Evolutionary conservation across 768 basidiomycete genomes (phyloP).

Genomic region (Asterophora parasitica): DNA sequence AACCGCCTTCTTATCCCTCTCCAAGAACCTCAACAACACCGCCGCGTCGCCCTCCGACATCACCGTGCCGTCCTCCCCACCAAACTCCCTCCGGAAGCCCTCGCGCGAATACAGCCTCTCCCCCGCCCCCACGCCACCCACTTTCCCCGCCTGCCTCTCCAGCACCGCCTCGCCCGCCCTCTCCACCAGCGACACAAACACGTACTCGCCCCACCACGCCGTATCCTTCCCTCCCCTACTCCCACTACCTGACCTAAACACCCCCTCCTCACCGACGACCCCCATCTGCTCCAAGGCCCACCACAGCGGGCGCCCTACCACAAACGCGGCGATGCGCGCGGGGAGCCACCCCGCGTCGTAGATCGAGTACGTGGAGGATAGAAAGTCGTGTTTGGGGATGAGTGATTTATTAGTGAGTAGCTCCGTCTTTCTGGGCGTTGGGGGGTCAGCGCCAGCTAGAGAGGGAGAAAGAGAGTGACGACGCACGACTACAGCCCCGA

Average conservation of each 20-base stretch:
- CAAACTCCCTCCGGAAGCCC: conserved; percentile 59
- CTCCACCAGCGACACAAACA: conserved; percentile 61
- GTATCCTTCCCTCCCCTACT: conserved; percentile 34
- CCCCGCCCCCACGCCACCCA: conserved; percentile 42
- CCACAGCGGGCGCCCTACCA: conserved; percentile 78
- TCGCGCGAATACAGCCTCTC: conserved; percentile 60
- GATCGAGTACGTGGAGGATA: conserved; percentile 52
- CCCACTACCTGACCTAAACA: too few species aligned
- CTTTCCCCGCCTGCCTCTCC: conserved; percentile 35
- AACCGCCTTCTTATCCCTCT: conserved; percentile 66
- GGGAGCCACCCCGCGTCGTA: conserved; percentile 69
- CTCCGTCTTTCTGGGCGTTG: conserved; percentile 74
- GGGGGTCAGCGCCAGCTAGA: too few species aligned
- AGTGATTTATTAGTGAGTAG: conserved; percentile 42
- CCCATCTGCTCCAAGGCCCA: conserved; percentile 83
- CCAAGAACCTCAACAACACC: conserved; percentile 71
- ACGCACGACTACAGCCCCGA: conserved; percentile 74
- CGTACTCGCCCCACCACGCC: conserved; percentile 66
- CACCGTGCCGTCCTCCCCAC: conserved; percentile 31
- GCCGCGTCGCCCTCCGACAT: conserved; percentile 55
- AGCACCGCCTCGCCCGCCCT: conserved; percentile 56
- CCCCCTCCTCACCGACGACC: conserved; percentile 58
- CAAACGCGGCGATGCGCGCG: conserved; percentile 59
- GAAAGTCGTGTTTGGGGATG: conserved; percentile 50
- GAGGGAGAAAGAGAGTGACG: too few species aligned